phyloP scores from a whole-genome alignment of 805 yeast genomes.

The Candida glaebosa region DNA sequence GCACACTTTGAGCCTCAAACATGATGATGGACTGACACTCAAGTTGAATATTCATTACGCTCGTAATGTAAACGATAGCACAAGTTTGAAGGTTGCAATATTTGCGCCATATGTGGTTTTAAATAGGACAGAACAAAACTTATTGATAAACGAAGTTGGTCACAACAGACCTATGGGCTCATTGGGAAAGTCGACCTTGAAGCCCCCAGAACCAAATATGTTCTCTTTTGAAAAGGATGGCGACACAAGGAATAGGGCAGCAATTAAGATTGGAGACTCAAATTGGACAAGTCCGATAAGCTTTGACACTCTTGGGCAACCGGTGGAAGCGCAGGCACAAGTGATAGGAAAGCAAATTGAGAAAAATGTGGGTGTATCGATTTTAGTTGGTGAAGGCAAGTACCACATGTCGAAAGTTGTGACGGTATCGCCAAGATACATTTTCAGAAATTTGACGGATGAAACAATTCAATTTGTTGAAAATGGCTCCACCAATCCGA shows the following conservation, averaged over 20 bases:
- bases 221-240: slow-evolving; percentile 71
- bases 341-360: slow-evolving; percentile 52
- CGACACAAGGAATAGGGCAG: slow-evolving; percentile 63
- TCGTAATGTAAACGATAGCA: slow-evolving; percentile 45
- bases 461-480: slow-evolving; percentile 61
- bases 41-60: slow-evolving; percentile 63
- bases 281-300: slow-evolving; percentile 70
- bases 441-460: slow-evolving; percentile 60
- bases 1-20: slow-evolving; percentile 45
- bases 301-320: slow-evolving; percentile 88
- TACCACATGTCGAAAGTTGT: slow-evolving; percentile 75
- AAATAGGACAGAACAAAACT: slow-evolving; percentile 70
- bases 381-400: slow-evolving; percentile 82
- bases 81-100: slow-evolving; percentile 65
- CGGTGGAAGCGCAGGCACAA: slow-evolving; percentile 50
- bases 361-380: slow-evolving; percentile 69
- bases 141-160: slow-evolving; percentile 56
- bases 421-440: slow-evolving; percentile 77
- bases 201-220: slow-evolving; percentile 56
- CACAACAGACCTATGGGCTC: slow-evolving; percentile 47
- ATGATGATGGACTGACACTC: slow-evolving; percentile 65
- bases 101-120: slow-evolving; percentile 82
- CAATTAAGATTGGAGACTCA: slow-evolving; percentile 64
- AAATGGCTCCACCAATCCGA: slow-evolving; percentile 56
- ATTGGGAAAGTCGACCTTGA: slow-evolving; percentile 32